A percentile compares a stretch with the other conserved stretches of the same genome.
phyloP scores from a whole-genome alignment of 768 basidiomycete species.

The Xerocomellus amylosporus region DNA sequence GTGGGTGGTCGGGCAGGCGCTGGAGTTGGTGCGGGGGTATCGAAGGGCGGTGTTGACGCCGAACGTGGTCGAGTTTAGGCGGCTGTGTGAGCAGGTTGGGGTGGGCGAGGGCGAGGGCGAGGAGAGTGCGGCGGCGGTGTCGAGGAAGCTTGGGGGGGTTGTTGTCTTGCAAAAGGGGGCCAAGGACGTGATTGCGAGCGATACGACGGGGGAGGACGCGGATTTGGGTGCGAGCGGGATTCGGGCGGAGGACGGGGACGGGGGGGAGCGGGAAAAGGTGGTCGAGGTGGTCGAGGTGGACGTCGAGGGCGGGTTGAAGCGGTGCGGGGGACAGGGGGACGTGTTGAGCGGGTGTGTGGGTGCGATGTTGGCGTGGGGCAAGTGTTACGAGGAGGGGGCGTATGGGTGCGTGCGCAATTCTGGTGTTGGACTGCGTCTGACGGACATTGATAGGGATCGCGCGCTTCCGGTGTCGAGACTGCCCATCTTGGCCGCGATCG shows the following conservation, averaged over 20 bases:
- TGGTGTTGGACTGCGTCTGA: not conserved
- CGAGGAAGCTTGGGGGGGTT: constrained; percentile 76
- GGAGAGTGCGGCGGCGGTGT: constrained; percentile 67
- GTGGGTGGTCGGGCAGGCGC: constrained; percentile 75
- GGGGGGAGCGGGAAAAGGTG: constrained; percentile 49
- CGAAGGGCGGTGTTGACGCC: constrained; percentile 88
- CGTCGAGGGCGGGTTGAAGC: constrained; percentile 76
- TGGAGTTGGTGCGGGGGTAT: constrained; percentile 77
- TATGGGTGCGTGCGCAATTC: constrained; percentile 56
- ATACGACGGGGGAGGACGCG: constrained; percentile 58
- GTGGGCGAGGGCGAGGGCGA: constrained; percentile 50
- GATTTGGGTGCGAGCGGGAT: constrained; percentile 44
- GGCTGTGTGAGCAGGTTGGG: constrained; percentile 73
- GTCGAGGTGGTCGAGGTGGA: constrained; percentile 66
- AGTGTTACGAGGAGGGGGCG: constrained; percentile 83
- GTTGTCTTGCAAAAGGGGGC: constrained; percentile 89
- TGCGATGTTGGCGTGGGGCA: constrained; percentile 91
- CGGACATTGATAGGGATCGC: constrained; percentile 42
- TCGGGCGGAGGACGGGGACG: constrained; percentile 40
- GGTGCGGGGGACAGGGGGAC: constrained; percentile 97
- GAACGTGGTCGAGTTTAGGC: constrained; percentile 89
- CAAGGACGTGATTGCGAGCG: constrained; percentile 76
- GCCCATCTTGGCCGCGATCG: constrained; percentile 82
- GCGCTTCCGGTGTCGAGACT: constrained; percentile 59
- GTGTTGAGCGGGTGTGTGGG: constrained; percentile 87